phyloP scores from a whole-genome alignment of 768 basidiomycete genomes.

The Pleurotus ostreatus region DNA sequence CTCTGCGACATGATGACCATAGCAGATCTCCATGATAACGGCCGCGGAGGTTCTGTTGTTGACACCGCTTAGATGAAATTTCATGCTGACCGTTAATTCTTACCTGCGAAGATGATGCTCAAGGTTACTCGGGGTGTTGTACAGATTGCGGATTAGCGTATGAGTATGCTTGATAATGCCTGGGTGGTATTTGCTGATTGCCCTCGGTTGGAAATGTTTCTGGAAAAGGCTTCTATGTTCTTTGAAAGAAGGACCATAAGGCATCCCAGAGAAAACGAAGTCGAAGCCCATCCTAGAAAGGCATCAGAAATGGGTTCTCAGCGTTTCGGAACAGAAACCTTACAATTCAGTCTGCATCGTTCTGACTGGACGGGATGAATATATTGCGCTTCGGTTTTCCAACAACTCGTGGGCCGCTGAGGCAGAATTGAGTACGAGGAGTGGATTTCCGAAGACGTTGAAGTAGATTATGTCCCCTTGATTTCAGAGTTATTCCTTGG shows the following conservation, averaged over 20 bases:
- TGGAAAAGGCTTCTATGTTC: constrained; percentile 4
- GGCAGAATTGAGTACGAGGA: constrained; percentile 27
- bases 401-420: constrained; percentile 31
- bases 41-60: constrained; percentile 7
- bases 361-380: constrained; percentile 27
- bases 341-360: constrained; percentile 6
- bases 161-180: background rate
- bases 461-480: constrained; percentile 19
- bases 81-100: no score
- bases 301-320: background rate
- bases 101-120: constrained; percentile 7
- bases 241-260: background rate
- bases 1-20: constrained; percentile 19
- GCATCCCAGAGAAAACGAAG: constrained; percentile 1
- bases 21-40: constrained; percentile 16
- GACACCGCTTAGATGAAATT: background rate
- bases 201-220: constrained; percentile 5
- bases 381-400: constrained; percentile 36
- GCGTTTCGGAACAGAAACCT: background rate
- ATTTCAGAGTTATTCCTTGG: background rate
- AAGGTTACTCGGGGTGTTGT: background rate
- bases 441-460: constrained; percentile 32
- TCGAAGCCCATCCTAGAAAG: constrained; percentile 2
- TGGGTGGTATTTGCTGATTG: constrained; percentile 3
- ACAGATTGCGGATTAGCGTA: constrained; percentile 3